Percentiles rank a stretch among this genome's conserved stretches.
Evolutionary conservation across 1,139 yeast genomes (phyloP).

Genomic region (Debaryomyces nepalensis): DNA sequence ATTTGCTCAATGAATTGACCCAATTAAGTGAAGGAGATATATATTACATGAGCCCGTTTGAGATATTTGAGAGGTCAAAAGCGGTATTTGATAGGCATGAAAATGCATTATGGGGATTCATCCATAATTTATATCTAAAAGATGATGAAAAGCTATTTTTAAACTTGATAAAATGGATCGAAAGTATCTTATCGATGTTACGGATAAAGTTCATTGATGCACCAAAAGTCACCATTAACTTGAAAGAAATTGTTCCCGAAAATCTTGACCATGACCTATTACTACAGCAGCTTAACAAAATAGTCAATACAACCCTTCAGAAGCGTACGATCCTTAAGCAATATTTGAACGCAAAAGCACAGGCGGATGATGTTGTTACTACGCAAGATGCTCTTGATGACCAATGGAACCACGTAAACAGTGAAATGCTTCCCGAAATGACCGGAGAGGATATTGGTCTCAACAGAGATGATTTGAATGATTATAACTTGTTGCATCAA

Average conservation of each 20-base stretch:
- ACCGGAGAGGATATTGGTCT: conserved; percentile 58
- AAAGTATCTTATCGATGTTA: conserved; percentile 58
- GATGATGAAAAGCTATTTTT: conserved; percentile 76
- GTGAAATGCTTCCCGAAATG: conserved; percentile 48
- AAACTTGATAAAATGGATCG: conserved; percentile 71
- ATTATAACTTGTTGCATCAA: conserved; percentile 44
- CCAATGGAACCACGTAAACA: conserved; percentile 54
- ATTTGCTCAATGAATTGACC: conserved; percentile 57
- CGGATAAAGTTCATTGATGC: conserved; percentile 63
- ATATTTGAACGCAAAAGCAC: conserved; percentile 29
- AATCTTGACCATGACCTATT: conserved; percentile 31
- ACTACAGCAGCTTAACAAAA: conserved; percentile 34
- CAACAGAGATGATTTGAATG: conserved; percentile 60
- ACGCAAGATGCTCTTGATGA: conserved; percentile 44
- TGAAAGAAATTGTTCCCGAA: conserved; percentile 22
- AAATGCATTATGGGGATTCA: conserved; percentile 68
- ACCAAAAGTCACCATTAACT: conserved; percentile 40
- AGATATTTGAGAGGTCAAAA: conserved; percentile 68
- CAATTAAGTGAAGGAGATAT: conserved; percentile 53
- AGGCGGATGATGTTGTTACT: conserved; percentile 22
- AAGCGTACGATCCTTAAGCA: conserved; percentile 42
- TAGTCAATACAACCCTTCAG: conserved; percentile 32
- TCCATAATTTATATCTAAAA: conserved; percentile 74
- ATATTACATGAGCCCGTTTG: conserved; percentile 47
- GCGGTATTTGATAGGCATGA: conserved; percentile 71